These are phyloP conservation scores for Clonostachys solani DNA, from an alignment of 2,329 filamentous ascomycete species.

Conservation along the genomic window DNA sequence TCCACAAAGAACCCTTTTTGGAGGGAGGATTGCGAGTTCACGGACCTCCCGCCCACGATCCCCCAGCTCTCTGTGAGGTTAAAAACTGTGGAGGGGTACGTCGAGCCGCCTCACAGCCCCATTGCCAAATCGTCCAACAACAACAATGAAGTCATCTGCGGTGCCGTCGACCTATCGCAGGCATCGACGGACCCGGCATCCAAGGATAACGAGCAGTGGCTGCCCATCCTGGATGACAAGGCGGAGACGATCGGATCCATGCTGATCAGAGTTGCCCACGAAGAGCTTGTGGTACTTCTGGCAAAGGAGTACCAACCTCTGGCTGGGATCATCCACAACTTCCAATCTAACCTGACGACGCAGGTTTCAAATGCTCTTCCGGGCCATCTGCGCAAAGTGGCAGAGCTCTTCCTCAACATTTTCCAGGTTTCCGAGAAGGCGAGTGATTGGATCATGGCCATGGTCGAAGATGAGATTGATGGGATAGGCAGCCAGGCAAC, in stretches of 20 bases:
- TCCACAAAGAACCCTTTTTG: conserved; percentile 75
- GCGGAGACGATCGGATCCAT: conserved; percentile 78
- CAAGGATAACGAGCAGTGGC: conserved; percentile 78
- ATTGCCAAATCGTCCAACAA: conserved; percentile 28
- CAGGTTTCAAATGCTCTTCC: conserved; percentile 80
- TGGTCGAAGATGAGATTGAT: conserved; percentile 97
- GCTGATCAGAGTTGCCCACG: conserved; percentile 76
- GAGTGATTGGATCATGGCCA: conserved; percentile 83
- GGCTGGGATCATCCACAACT: conserved; percentile 78
- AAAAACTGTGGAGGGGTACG: conserved; percentile 56
- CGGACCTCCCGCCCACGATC: conserved; percentile 65
- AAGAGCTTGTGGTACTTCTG: conserved; percentile 87
- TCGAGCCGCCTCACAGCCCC: conserved; percentile 29
- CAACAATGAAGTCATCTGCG: conserved; percentile 51
- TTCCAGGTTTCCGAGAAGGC: conserved; percentile 88
- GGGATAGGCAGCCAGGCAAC: conserved; percentile 80
- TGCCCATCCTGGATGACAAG: conserved; percentile 72
- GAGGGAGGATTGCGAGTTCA: conserved; percentile 77
- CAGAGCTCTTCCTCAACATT: conserved; percentile 86
- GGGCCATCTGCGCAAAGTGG: conserved; percentile 71
- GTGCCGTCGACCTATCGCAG: conserved; percentile 77
- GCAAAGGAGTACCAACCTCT: conserved; percentile 80
- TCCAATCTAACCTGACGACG: conserved; percentile 76
- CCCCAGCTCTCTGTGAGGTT: conserved; percentile 68
- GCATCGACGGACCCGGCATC: conserved; percentile 74